These are phyloP conservation scores for Ogataea pini DNA, from an alignment of 805 yeast genomes.

Conservation along the genomic window DNA sequence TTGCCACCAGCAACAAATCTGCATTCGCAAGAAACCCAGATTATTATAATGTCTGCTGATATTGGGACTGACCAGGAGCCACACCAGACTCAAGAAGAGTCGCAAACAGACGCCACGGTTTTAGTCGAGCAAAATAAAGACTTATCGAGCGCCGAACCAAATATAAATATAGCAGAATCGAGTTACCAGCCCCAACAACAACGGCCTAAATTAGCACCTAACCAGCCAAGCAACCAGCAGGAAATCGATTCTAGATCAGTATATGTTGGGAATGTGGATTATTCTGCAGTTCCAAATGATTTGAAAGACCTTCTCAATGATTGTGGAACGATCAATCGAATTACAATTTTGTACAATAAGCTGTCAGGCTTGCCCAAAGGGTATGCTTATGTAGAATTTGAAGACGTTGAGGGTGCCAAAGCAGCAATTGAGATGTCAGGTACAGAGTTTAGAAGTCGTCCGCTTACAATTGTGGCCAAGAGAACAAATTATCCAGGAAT, in stretches of 20 bases:
- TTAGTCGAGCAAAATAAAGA: neutral
- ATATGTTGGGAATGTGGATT: conserved; percentile 85
- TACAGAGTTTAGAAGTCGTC: conserved; percentile 62
- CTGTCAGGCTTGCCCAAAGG: conserved; percentile 81
- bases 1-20: neutral
- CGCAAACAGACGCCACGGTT: neutral
- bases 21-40: neutral
- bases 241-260: conserved; percentile 78
- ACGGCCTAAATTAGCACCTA: conserved; percentile 29
- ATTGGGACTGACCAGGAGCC: conserved; percentile 3
- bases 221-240: conserved; percentile 35
- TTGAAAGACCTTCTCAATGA: conserved; percentile 68
- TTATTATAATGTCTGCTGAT: conserved; percentile 9
- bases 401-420: conserved; percentile 58
- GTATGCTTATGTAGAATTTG: conserved; percentile 81
- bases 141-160: neutral
- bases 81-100: neutral
- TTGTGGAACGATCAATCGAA: conserved; percentile 75
- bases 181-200: neutral
- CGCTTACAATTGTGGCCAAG: conserved; percentile 68
- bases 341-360: conserved; percentile 72
- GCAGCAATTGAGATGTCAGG: conserved; percentile 69
- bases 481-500: conserved; percentile 70
- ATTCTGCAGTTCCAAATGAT: conserved; percentile 72
- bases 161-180: neutral